Evolutionary conservation across 83 land plant species (phyloP).

Genomic region (Picea abies): DNA sequence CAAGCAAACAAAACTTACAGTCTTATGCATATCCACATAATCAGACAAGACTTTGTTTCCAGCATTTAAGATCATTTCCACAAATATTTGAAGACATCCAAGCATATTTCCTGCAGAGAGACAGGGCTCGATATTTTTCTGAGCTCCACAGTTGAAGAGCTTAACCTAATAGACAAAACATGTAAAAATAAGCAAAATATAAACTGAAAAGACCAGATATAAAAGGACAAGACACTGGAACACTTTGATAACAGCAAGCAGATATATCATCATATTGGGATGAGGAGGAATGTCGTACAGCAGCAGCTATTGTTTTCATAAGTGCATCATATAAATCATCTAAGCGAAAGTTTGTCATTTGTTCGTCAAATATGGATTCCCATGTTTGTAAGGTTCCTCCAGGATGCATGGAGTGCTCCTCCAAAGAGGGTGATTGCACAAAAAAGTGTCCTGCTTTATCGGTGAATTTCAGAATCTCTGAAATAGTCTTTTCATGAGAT

Average conservation of each 20-base stretch:
- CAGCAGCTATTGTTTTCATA: conserved; percentile 29
- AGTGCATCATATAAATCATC: conserved; percentile 39
- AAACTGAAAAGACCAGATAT: neutral
- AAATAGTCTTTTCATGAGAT: conserved; percentile 14
- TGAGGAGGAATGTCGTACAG: conserved; percentile 32
- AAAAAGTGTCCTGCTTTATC: neutral
- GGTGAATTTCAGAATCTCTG: conserved; percentile 19
- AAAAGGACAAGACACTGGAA: neutral
- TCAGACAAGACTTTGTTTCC: conserved; percentile 56
- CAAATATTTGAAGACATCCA: conserved; percentile 28
- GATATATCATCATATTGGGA: no score
- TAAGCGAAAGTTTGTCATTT: conserved; percentile 32
- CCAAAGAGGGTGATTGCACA: neutral
- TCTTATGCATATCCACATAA: conserved; percentile 53
- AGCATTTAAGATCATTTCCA: conserved; percentile 44
- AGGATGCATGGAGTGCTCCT: conserved; percentile 19
- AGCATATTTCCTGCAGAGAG: conserved; percentile 20
- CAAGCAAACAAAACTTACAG: conserved; percentile 34
- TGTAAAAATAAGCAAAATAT: neutral
- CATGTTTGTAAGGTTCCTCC: conserved; percentile 47
- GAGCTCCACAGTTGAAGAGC: conserved; percentile 18
- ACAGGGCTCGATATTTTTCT: neutral
- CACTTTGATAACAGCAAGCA: no score
- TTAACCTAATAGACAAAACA: conserved; percentile 30
- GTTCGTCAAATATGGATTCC: conserved; percentile 32